These are phyloP conservation scores for Vicia villosa DNA, from an alignment of 306 rosid species.

Conservation along the genomic window DNA sequence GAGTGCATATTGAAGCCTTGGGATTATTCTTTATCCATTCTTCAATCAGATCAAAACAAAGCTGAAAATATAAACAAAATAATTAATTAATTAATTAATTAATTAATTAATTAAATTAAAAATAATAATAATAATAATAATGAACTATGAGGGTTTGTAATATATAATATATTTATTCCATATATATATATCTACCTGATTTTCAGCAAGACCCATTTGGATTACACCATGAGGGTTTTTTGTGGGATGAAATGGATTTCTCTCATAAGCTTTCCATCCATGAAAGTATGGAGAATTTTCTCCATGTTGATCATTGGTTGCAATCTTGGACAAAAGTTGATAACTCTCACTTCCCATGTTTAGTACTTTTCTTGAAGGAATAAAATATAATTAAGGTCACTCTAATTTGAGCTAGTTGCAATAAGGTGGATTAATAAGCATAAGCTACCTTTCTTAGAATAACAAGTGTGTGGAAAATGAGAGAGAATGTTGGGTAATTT, in stretches of 20 bases:
- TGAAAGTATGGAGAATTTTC: conserved; percentile 83
- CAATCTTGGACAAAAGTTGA: conserved; percentile 66
- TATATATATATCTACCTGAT: conserved; percentile 59
- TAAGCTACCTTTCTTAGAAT: not conserved
- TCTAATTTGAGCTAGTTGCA: conserved; percentile 6
- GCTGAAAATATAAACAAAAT: conserved; percentile 48
- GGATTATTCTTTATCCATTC: conserved; percentile 78
- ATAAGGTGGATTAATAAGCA: not conserved
- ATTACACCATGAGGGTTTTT: conserved; percentile 74
- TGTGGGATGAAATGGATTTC: conserved; percentile 67
- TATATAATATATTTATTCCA: not conserved
- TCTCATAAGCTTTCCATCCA: conserved; percentile 88
- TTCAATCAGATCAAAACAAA: conserved; percentile 59
- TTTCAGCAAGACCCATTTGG: conserved; percentile 97
- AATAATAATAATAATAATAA: too few relatives aligned
- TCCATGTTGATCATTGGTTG: conserved; percentile 72
- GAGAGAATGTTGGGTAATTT: conserved; percentile 26
- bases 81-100: not conserved
- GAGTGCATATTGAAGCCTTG: conserved; percentile 76
- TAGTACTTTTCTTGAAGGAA: not conserved
- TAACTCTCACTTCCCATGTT: conserved; percentile 41
- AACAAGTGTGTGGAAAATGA: not conserved
- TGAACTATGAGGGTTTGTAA: too few relatives aligned
- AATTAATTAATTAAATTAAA: too few relatives aligned
- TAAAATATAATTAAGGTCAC: not conserved